Base-by-base conservation (phyloP, 225 moss, liverwort and hornwort genomes). In the Neckera pumila region DNA sequence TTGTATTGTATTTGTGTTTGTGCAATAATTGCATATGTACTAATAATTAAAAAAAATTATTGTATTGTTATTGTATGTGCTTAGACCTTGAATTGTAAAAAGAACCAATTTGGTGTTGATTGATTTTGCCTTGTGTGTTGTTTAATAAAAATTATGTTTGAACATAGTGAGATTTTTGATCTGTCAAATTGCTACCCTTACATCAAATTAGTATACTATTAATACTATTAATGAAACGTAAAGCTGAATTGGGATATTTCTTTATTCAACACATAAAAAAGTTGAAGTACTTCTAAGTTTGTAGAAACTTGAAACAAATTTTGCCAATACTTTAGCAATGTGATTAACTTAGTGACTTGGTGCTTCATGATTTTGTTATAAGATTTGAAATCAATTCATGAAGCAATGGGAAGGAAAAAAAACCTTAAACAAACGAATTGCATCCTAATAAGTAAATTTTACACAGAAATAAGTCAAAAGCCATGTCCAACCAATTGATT, bases 401-500 rank as follows among this genome's bases (percentile, higher is more conserved):
- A n/a, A n/a, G n/a, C n/a, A n/a, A n/a, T n/a, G n/a, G n/a, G n/a
- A n/a, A n/a, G n/a, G n/a, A n/a, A n/a, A n/a, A n/a, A n/a, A n/a
- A n/a, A n/a, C n/a, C n/a, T n/a, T n/a, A n/a, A n/a, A 38, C 22
- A 38, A 38, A 13, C 23, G 7, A 2, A 38, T 22, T n/a, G 7
- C 13, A 38, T 38, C 20, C 4, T 22, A 69, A 38, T 12, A 4
- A 69, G 23, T 23, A 22, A 69, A 23, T 38, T 69, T 7, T 0
- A 0, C 3, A 13, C 4, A 38, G 0, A 0, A 69, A 23, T 14
- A 70, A 25, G 8, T 40, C 14, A 42, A 70, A 25, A 4, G 20
- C 4, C 13, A 40, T 40, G 4, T 2, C 0, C 0, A 0, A 70
- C 0, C 1, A 40, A 0, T 70, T 70, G 25, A 70, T 8, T 40